These are phyloP conservation scores for Nicotiana tomentosiformis DNA, from an alignment of 257 asterid species.

Conservation along the genomic window DNA sequence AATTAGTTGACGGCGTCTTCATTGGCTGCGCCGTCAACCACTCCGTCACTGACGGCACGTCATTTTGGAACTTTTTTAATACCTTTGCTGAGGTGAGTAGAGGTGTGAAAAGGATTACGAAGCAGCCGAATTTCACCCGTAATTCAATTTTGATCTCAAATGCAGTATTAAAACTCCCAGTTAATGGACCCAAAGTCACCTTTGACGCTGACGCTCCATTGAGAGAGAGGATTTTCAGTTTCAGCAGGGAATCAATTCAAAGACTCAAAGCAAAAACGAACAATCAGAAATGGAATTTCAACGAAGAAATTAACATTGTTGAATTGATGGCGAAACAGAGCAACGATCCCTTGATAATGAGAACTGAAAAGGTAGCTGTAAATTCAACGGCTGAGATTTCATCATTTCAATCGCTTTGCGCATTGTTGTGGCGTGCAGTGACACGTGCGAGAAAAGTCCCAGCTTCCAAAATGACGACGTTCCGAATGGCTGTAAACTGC, in stretches of 20 bases:
- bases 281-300: conserved; percentile 18
- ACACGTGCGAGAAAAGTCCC: conserved; percentile 52
- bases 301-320: conserved; percentile 27
- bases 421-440: conserved; percentile 49
- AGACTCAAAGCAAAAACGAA: conserved; percentile 50
- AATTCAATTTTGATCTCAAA: conserved; percentile 51
- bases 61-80: conserved; percentile 64
- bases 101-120: conserved; percentile 34
- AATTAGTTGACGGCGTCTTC: conserved; percentile 58
- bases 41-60: conserved; percentile 62
- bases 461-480: conserved; percentile 38
- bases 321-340: conserved; percentile 63
- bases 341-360: conserved; percentile 36
- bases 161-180: conserved; percentile 48
- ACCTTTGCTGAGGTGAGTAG: conserved; percentile 50
- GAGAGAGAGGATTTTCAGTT: conserved; percentile 61
- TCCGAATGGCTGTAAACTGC: conserved; percentile 56
- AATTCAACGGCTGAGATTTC: conserved; percentile 38
- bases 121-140: conserved; percentile 55
- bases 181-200: conserved; percentile 51
- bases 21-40: conserved; percentile 66
- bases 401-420: conserved; percentile 55
- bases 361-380: not conserved
- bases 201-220: conserved; percentile 46
- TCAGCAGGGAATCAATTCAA: conserved; percentile 52